These are phyloP conservation scores for Byssoonygena ceratinophila DNA, from an alignment of 2,329 filamentous ascomycete genomes.

Conservation along the genomic window DNA sequence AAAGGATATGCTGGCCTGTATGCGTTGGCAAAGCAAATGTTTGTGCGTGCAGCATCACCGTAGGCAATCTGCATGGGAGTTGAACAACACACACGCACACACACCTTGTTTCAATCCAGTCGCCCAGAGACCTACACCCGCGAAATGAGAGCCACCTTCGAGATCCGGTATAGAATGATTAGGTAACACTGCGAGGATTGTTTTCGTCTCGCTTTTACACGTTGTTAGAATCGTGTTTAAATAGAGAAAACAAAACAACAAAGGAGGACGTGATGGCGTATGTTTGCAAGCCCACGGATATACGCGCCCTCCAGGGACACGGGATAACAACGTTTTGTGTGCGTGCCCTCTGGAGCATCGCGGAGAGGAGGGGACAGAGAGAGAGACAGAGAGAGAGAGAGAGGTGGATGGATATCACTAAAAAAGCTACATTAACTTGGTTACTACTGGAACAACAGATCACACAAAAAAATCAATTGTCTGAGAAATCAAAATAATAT, in stretches of 20 bases:
- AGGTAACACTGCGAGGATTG: background rate
- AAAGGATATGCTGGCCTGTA: conserved; percentile 5
- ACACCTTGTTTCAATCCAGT: conserved; percentile 6
- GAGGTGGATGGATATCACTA: too few relatives aligned
- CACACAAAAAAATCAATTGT: too few relatives aligned
- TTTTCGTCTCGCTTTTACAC: conserved; percentile 4
- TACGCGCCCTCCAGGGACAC: conserved; percentile 9
- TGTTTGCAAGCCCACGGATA: conserved; percentile 1
- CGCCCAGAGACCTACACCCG: background rate
- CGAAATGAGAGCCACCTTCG: background rate
- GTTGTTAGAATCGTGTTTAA: conserved; percentile 1
- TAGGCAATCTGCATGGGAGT: conserved; percentile 11
- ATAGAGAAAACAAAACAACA: conserved; percentile 1
- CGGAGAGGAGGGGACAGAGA: too few relatives aligned
- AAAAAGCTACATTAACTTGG: too few relatives aligned
- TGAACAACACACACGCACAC: conserved; percentile 12
- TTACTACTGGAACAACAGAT: too few relatives aligned
- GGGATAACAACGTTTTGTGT: background rate
- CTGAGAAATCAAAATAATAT: too few relatives aligned
- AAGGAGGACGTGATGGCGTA: background rate
- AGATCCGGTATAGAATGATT: background rate
- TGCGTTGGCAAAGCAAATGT: conserved; percentile 17
- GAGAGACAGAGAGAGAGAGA: too few relatives aligned
- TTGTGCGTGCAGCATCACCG: conserved; percentile 5
- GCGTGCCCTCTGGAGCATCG: too few relatives aligned